Percentiles rank a stretch among this genome's conserved stretches.
phyloP scores from a whole-genome alignment of 2,329 filamentous ascomycete species.

The Amylocarpus encephaloides region DNA sequence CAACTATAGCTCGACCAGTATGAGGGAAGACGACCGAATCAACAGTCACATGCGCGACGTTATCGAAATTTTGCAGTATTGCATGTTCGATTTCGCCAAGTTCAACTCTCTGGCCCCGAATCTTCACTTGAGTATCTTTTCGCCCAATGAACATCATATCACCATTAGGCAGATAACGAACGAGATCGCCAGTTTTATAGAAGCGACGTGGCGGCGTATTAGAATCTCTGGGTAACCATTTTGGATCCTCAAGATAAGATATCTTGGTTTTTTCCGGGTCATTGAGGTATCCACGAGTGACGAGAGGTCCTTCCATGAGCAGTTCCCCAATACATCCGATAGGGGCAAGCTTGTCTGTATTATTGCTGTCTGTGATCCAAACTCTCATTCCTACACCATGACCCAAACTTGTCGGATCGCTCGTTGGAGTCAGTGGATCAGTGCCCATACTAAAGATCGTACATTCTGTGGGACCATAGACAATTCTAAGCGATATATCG shows the following conservation, averaged over 20 bases:
- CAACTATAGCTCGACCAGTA: background rate
- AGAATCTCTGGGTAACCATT: background rate
- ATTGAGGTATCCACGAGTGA: conserved; percentile 37
- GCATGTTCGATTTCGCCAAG: conserved; percentile 21
- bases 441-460: conserved; percentile 24
- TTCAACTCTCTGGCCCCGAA: conserved; percentile 19
- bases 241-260: background rate
- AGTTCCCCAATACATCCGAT: conserved; percentile 35
- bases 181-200: conserved; percentile 33
- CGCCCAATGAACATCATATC: conserved; percentile 51
- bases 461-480: conserved; percentile 81
- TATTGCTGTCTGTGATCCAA: background rate
- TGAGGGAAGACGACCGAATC: background rate
- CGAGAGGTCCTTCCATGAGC: conserved; percentile 33
- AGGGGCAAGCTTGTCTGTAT: conserved; percentile 30
- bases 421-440: background rate
- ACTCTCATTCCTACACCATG: background rate
- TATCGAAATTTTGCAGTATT: conserved; percentile 33
- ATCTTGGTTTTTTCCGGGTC: conserved; percentile 20
- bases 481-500: conserved; percentile 10
- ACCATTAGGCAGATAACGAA: conserved; percentile 45
- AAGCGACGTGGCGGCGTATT: background rate
- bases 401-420: background rate
- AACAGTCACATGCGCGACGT: conserved; percentile 6
- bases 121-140: conserved; percentile 57